Percentiles rank a stretch among this genome's conserved stretches.
phyloP scores from a whole-genome alignment of 352 stramenopile genomes.

The Globisporangium orthogonon region DNA sequence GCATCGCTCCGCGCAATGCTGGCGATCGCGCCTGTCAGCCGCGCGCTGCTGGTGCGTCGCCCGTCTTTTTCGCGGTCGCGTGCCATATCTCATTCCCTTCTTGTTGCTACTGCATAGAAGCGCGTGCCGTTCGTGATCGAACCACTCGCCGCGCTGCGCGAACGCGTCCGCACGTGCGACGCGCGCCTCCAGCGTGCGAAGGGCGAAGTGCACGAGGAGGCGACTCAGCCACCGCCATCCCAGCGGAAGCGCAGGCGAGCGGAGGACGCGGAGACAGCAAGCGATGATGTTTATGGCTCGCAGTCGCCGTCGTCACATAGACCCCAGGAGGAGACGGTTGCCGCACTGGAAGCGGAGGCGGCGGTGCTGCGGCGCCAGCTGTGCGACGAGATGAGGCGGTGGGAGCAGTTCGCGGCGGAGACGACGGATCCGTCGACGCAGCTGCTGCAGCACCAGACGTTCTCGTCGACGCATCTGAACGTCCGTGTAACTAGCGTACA shows the following conservation, averaged over 20 bases:
- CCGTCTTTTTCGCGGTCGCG: neutral
- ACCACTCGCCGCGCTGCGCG: conserved; percentile 1
- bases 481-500: conserved; percentile 3
- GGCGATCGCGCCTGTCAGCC: conserved; percentile 16
- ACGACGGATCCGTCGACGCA: neutral
- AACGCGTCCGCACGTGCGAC: conserved; percentile 2
- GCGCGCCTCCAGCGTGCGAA: neutral
- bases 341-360: neutral
- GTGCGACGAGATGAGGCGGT: conserved; percentile 6
- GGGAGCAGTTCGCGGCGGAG: conserved; percentile 14
- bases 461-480: conserved; percentile 25
- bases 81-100: neutral
- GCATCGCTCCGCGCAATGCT: conserved; percentile 15
- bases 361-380: conserved; percentile 2
- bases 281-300: neutral
- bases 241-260: conserved; percentile 3
- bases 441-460: conserved; percentile 8
- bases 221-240: neutral
- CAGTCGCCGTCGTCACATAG: neutral
- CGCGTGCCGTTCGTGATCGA: conserved; percentile 5
- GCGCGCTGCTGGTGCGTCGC: conserved; percentile 16
- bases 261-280: neutral
- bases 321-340: neutral
- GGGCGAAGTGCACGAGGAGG: neutral
- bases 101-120: neutral